Percentiles rank a stretch among this genome's conserved stretches.
Conservation (phyloP, 2,329 filamentous ascomycete species). For the Nectriaceae sp. region DNA sequence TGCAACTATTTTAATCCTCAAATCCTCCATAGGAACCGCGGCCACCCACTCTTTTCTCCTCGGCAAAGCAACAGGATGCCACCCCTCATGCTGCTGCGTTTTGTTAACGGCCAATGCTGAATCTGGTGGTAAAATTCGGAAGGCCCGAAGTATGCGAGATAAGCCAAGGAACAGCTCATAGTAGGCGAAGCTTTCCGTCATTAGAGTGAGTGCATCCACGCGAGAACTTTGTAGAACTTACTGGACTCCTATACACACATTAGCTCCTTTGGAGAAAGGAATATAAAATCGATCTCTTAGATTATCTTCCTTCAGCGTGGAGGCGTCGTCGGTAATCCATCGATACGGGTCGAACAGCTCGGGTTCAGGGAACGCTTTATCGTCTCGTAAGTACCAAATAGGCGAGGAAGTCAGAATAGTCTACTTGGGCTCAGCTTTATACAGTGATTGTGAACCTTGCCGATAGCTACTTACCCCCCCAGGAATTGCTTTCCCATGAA, state of each 20-base stretch:
- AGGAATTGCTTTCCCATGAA: conserved; percentile 24
- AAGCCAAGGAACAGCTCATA: conserved; percentile 16
- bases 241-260: conserved; percentile 30
- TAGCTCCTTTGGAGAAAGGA: conserved; percentile 31
- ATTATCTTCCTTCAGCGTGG: conserved; percentile 9
- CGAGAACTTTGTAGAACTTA: conserved; percentile 11
- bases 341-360: conserved; percentile 27
- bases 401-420: conserved; percentile 30
- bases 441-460: neutral
- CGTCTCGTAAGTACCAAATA: conserved; percentile 32
- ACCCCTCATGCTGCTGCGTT: conserved; percentile 9
- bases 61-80: conserved; percentile 20
- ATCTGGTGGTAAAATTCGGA: neutral
- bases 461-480: conserved; percentile 25
- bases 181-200: conserved; percentile 12
- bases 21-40: conserved; percentile 13
- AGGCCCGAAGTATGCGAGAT: neutral
- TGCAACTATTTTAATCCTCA: too few species aligned
- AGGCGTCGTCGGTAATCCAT: conserved; percentile 20
- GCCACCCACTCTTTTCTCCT: conserved; percentile 24
- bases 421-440: too few species aligned
- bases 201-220: neutral
- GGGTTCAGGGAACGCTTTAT: conserved; percentile 26
- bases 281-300: conserved; percentile 30
- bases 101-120: neutral